Evolutionary conservation across 306 rosid species (phyloP), one percentile per base, ranked within the genome.

Genomic region (Amphicarpaea edgeworthii): DNA sequence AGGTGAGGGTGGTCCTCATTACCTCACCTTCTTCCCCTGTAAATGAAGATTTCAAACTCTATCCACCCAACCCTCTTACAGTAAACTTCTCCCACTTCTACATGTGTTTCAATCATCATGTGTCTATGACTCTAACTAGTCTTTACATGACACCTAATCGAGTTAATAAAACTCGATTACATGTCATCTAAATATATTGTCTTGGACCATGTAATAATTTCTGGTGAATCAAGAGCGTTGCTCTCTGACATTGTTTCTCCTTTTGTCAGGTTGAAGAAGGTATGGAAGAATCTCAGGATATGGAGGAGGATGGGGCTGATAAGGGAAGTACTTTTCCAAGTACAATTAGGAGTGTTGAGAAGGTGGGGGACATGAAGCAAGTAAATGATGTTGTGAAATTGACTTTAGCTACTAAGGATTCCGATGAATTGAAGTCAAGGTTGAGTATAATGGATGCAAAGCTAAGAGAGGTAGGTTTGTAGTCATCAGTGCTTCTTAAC

Each of bases 401-500:
- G 46, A 75, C 63, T 71, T 75, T 86, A 53, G 57, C 79, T 1
- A 84, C 79, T 1, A 84, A 84, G 78, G 88, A 87, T 76, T 78
- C 75, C 50, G 79, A 83, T 80, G 92, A 86, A 55, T 77, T 88
- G 81, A 84, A 81, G 65, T 81, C 83, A 68, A 88, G 86, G 87
- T 82, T 93, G 51, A 75, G 76, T 63, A 12, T 49, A 46, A 73
- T 82, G 83, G 89, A 86, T 51, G 78, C 87, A 65, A 89, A 88
- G 79, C 87, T 90, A 65, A 84, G 77, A 70, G 97, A 90, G 96
- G 97, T 93, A n/a, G n/a, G n/a, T n/a, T n/a, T n/a, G n/a, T 32
- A 72, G 58, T 19, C 58, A 51, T 17, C 0, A 49, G 84, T 66
- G 24, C 30, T 83, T 68, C 20, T 28, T 62, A 68, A 72, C 70